phyloP scores from a whole-genome alignment of 176 grass and related monocot genomes.

The Oropetium thomaeum region DNA sequence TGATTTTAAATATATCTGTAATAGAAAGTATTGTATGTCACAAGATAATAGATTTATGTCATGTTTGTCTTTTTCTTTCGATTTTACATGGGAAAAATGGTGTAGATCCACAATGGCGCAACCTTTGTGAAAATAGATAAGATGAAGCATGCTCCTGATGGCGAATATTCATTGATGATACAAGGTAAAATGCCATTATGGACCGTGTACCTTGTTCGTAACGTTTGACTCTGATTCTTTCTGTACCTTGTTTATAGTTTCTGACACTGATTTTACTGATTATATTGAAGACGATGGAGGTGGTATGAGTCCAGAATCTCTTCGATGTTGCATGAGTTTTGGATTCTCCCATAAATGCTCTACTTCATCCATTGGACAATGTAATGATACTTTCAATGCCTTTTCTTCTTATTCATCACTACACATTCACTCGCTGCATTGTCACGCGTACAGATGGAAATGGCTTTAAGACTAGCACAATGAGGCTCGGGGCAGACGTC shows the following conservation, averaged over 20 bases:
- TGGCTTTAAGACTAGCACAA: constrained; percentile 90
- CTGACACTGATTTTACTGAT: not conserved
- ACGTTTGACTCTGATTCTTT: no score
- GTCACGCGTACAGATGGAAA: constrained; percentile 60
- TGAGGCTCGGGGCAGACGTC: constrained; percentile 83
- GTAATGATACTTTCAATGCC: constrained; percentile 32
- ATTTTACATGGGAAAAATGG: constrained; percentile 17
- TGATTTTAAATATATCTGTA: constrained; percentile 25
- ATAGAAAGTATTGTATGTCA: constrained; percentile 4
- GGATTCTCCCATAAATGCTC: constrained; percentile 69
- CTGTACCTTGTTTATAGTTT: no score
- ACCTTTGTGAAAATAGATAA: constrained; percentile 75
- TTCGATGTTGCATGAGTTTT: constrained; percentile 74
- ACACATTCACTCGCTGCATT: constrained; percentile 16
- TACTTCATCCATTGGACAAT: constrained; percentile 59
- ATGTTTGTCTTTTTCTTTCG: not conserved
- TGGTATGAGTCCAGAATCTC: constrained; percentile 68
- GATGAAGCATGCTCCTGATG: constrained; percentile 46
- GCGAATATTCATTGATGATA: constrained; percentile 59
- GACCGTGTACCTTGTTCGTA: not conserved
- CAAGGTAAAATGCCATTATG: constrained; percentile 49
- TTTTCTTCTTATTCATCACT: constrained; percentile 3
- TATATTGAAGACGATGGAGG: constrained; percentile 63
- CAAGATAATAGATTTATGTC: not conserved
- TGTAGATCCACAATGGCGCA: constrained; percentile 60